Conservation (phyloP, 208 protist genomes). For the Leptomonas seymouri region DNA sequence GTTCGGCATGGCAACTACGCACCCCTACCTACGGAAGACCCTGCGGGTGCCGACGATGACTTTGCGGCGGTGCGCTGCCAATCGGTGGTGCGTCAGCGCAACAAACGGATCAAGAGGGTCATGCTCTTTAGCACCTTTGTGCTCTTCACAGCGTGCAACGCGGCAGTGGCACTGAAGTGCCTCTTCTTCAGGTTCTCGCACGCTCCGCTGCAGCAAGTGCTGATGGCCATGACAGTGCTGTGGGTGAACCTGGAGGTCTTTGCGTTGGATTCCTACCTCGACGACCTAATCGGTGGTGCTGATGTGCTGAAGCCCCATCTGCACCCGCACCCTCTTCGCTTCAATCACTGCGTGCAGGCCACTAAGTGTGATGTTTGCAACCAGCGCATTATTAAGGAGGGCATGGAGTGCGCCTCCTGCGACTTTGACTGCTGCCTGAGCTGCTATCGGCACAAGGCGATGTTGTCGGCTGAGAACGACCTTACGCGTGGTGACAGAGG, state of each 20-base stretch:
- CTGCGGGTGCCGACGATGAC: neutral
- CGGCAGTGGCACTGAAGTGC: slow-evolving; percentile 45
- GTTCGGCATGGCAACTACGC: slow-evolving; percentile 17
- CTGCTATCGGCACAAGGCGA: slow-evolving; percentile 41
- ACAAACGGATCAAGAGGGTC: slow-evolving; percentile 28
- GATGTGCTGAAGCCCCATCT: slow-evolving; percentile 41
- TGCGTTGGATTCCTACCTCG: slow-evolving; percentile 33
- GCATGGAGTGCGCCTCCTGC: slow-evolving; percentile 43
- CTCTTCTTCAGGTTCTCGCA: slow-evolving; percentile 45
- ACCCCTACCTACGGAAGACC: slow-evolving; percentile 9
- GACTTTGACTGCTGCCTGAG: slow-evolving; percentile 55
- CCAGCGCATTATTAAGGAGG: slow-evolving; percentile 50
- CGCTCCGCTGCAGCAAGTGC: slow-evolving; percentile 34
- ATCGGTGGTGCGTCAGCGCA: slow-evolving; percentile 31
- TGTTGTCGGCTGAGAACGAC: slow-evolving; percentile 32
- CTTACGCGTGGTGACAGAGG: slow-evolving; percentile 30
- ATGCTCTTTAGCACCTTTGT: slow-evolving; percentile 35
- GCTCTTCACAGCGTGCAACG: slow-evolving; percentile 39
- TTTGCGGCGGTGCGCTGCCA: slow-evolving; percentile 21
- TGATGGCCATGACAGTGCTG: slow-evolving; percentile 47
- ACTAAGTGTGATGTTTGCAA: slow-evolving; percentile 60
- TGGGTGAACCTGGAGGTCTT: slow-evolving; percentile 57
- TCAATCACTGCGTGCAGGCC: slow-evolving; percentile 40
- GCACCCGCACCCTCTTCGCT: slow-evolving; percentile 46
- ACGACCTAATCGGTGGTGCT: slow-evolving; percentile 17